Evolutionary conservation across 2,329 filamentous ascomycete species (phyloP).

Genomic region (Alternaria angustiovoidea): DNA sequence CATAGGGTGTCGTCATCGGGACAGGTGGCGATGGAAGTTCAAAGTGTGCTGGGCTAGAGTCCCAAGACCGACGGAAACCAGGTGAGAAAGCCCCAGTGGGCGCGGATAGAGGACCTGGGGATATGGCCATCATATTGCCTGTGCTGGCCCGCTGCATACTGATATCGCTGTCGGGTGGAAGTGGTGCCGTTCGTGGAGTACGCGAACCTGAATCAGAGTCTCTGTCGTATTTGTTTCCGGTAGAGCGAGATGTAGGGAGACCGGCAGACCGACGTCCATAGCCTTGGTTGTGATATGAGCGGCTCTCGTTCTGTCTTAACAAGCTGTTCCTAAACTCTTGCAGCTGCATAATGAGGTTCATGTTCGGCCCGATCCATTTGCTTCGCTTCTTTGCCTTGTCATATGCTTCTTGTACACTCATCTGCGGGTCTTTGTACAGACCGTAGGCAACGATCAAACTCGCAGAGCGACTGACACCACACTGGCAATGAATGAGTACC

Average conservation of each 20-base stretch:
- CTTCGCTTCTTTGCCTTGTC: constrained; percentile 81
- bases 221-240: constrained; percentile 42
- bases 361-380: constrained; percentile 89
- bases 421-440: constrained; percentile 76
- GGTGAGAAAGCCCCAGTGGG: constrained; percentile 49
- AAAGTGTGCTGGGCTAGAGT: constrained; percentile 46
- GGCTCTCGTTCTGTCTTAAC: constrained; percentile 45
- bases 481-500: constrained; percentile 84
- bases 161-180: constrained; percentile 59
- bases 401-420: constrained; percentile 85
- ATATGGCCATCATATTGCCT: constrained; percentile 52
- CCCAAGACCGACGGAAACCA: constrained; percentile 53
- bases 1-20: constrained; percentile 41
- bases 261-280: constrained; percentile 47
- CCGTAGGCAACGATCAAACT: constrained; percentile 88
- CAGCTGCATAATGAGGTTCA: constrained; percentile 89
- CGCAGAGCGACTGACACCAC: constrained; percentile 83
- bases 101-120: constrained; percentile 53
- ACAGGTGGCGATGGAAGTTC: constrained; percentile 42
- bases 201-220: constrained; percentile 41
- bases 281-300: constrained; percentile 41
- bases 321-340: constrained; percentile 74
- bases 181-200: constrained; percentile 49
- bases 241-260: constrained; percentile 35
- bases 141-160: constrained; percentile 54